These are phyloP conservation scores for Penicillium sp. DNA, from an alignment of 2,329 filamentous ascomycete genomes.

Conservation along the genomic window DNA sequence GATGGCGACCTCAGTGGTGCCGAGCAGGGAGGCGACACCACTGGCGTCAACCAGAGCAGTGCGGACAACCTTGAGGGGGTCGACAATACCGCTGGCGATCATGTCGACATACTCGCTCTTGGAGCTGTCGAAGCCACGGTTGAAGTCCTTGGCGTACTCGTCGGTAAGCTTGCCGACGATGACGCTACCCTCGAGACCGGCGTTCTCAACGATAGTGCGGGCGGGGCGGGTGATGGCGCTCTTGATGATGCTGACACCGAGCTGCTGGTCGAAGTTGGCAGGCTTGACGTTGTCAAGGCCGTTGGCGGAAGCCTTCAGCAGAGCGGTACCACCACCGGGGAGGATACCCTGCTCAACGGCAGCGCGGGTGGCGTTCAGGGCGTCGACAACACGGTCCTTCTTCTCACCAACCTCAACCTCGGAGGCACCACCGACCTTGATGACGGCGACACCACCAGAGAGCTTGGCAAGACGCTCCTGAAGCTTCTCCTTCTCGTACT, in stretches of 20 bases:
- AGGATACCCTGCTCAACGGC: slow-evolving; percentile 99
- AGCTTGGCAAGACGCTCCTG: slow-evolving; percentile 99
- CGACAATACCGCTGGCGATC: slow-evolving; percentile 94
- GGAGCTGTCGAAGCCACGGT: slow-evolving; percentile 95
- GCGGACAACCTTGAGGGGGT: slow-evolving; percentile 98
- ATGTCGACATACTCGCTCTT: slow-evolving; percentile 99
- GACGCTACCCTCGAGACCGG: slow-evolving; percentile 90
- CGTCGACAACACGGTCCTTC: slow-evolving; percentile 99
- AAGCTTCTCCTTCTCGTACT: slow-evolving; percentile 99
- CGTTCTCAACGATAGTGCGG: slow-evolving; percentile 95
- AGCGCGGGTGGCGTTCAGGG: slow-evolving; percentile 94
- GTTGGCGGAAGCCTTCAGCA: slow-evolving; percentile 94
- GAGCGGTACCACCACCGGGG: slow-evolving; percentile 94
- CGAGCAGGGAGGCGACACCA: slow-evolving; percentile 93
- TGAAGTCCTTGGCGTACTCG: slow-evolving; percentile 88
- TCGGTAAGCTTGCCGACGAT: slow-evolving; percentile 97
- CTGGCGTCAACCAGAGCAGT: slow-evolving; percentile 92
- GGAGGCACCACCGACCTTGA: slow-evolving; percentile 96
- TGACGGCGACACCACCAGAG: slow-evolving; percentile 96
- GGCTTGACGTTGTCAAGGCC: slow-evolving; percentile 79
- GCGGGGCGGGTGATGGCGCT: slow-evolving; percentile 95
- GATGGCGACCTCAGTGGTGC: slow-evolving; percentile 97
- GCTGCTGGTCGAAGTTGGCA: slow-evolving; percentile 97
- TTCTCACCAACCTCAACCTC: slow-evolving; percentile 99
- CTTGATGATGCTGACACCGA: slow-evolving; percentile 96